Conservation (phyloP, 2,329 filamentous ascomycete genomes). For the Colletotrichum sp. region DNA sequence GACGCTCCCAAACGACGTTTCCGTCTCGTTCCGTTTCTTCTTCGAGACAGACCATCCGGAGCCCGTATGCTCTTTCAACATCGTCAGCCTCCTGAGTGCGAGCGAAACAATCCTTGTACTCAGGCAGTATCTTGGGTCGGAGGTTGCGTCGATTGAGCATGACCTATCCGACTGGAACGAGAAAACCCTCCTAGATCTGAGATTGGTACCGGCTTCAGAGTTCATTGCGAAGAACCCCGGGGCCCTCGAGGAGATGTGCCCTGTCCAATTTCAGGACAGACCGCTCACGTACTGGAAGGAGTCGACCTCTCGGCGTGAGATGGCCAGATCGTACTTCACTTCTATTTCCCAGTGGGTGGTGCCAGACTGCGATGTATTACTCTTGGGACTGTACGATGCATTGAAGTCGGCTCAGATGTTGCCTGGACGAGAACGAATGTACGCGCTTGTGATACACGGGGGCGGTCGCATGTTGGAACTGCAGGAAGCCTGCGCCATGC, state of each 20-base stretch:
- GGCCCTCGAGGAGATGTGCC: not conserved
- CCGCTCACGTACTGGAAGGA: not conserved
- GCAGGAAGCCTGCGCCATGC: not conserved
- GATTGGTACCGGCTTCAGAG: not conserved
- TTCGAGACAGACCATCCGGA: not conserved
- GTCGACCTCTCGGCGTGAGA: not conserved
- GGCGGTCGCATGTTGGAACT: not conserved
- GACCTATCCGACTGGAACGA: not conserved
- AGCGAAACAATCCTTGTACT: not conserved
- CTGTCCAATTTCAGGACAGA: not conserved
- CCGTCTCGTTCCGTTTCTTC: not conserved
- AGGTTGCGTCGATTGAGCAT: not conserved
- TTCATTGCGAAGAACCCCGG: not conserved
- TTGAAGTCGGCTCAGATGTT: not conserved
- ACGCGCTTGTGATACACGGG: not conserved
- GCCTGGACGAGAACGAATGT: not conserved
- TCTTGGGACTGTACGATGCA: not conserved
- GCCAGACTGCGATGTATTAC: not conserved
- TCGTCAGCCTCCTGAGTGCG: not conserved
- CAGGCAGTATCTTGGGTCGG: not conserved
- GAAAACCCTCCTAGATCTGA: not conserved
- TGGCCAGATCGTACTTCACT: not conserved
- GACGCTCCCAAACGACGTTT: not conserved
- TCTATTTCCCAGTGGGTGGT: not conserved
- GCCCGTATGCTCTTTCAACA: not conserved